phyloP scores from a whole-genome alignment of 1,139 yeast species.

The Kodamaea plutei region DNA sequence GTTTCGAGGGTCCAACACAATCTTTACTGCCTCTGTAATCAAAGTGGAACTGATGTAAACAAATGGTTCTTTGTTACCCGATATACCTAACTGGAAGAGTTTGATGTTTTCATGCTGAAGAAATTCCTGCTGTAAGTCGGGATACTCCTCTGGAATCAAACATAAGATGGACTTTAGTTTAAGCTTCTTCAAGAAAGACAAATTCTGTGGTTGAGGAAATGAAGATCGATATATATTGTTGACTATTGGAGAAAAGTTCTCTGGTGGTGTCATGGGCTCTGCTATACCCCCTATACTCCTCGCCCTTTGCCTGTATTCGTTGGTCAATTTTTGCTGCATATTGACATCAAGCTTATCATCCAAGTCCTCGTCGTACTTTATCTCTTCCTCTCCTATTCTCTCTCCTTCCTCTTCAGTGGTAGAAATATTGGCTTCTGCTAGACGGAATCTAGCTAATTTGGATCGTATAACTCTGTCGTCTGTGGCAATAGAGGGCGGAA shows the following conservation, averaged over 20 bases:
- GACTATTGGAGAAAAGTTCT: slow-evolving; percentile 83
- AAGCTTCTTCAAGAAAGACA: slow-evolving; percentile 59
- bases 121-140: slow-evolving; percentile 67
- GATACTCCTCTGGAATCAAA: slow-evolving; percentile 88
- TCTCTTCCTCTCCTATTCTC: slow-evolving; percentile 10
- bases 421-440: slow-evolving; percentile 19
- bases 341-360: slow-evolving; percentile 39
- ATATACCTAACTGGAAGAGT: slow-evolving; percentile 84
- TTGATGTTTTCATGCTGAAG: slow-evolving; percentile 56
- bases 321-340: slow-evolving; percentile 20
- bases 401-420: slow-evolving; percentile 24
- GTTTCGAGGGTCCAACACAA: slow-evolving; percentile 76
- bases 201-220: slow-evolving; percentile 83
- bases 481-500: slow-evolving; percentile 8
- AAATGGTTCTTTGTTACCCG: slow-evolving; percentile 95
- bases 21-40: slow-evolving; percentile 75
- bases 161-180: slow-evolving; percentile 73
- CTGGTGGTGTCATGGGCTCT: slow-evolving; percentile 63
- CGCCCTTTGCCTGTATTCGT: slow-evolving; percentile 15
- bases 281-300: slow-evolving; percentile 7
- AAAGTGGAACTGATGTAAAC: slow-evolving; percentile 76
- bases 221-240: slow-evolving; percentile 81
- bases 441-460: slow-evolving; percentile 23
- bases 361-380: slow-evolving; percentile 37
- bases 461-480: slow-evolving; percentile 35